These are phyloP conservation scores for Fusarium hostae DNA, from an alignment of 2,329 filamentous ascomycete species.

Conservation along the genomic window DNA sequence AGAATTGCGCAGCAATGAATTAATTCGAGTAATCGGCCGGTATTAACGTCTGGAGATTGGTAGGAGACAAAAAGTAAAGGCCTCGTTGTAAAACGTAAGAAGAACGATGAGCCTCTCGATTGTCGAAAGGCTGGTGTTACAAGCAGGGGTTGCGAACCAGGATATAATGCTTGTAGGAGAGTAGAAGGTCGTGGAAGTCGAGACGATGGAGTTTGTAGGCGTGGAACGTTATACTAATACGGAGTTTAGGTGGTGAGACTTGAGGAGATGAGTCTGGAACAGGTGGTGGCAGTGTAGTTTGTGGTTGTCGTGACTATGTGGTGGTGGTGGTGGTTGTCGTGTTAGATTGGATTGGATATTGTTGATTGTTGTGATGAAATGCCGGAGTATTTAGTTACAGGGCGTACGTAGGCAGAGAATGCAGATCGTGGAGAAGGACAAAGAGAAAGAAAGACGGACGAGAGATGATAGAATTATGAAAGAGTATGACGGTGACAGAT, in stretches of 20 bases:
- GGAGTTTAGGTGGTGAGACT: slow-evolving; percentile 28
- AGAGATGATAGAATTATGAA: slow-evolving; percentile 6
- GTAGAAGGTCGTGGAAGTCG: slow-evolving; percentile 22
- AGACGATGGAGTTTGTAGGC: not conserved
- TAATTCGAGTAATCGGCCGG: not conserved
- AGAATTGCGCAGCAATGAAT: slow-evolving; percentile 5
- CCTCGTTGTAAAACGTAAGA: slow-evolving; percentile 16
- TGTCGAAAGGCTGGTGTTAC: slow-evolving; percentile 33
- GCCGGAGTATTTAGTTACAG: not conserved
- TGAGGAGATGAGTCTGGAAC: slow-evolving; percentile 28
- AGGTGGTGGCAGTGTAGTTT: slow-evolving; percentile 4
- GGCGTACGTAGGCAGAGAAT: not conserved
- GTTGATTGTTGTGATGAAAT: slow-evolving; percentile 20
- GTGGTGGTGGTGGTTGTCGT: not conserved
- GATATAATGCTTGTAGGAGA: slow-evolving; percentile 24
- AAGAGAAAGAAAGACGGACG: not conserved
- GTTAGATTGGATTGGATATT: slow-evolving; percentile 18
- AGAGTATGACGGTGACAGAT: not conserved
- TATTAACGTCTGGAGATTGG: not conserved
- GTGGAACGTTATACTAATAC: slow-evolving; percentile 24
- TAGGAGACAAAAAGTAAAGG: slow-evolving; percentile 12
- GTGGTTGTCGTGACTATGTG: not conserved
- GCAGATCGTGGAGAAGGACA: not conserved
- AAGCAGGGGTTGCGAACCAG: slow-evolving; percentile 39
- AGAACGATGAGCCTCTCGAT: slow-evolving; percentile 27